Conservation (phyloP, 345 rosid species). For the Microthlaspi erraticum region DNA sequence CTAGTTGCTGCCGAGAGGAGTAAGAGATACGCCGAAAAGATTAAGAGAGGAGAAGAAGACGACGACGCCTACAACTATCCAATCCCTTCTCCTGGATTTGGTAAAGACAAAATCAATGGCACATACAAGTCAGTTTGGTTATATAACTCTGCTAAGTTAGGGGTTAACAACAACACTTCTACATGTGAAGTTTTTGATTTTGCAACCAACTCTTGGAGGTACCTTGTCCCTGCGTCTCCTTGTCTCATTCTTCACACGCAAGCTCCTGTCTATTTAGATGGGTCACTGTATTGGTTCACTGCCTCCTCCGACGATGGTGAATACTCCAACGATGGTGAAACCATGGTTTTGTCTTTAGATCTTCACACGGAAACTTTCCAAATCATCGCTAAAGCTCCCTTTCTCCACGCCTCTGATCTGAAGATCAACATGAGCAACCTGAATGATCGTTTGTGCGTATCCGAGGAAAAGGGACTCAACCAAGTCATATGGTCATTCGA, state of each 20-base stretch:
- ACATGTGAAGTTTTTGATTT: slow-evolving; percentile 19
- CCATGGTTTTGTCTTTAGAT: slow-evolving; percentile 16
- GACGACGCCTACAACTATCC: too few relatives aligned
- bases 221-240: slow-evolving; percentile 20
- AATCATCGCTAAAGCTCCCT: slow-evolving; percentile 1
- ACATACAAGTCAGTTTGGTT: slow-evolving; percentile 31
- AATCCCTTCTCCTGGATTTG: slow-evolving; percentile 21
- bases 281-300: slow-evolving; percentile 21
- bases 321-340: background rate
- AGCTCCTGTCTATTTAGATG: slow-evolving; percentile 1
- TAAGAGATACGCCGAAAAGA: background rate
- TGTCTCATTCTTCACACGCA: background rate
- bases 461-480: background rate
- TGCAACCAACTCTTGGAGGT: slow-evolving; percentile 13
- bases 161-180: background rate
- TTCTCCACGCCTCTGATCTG: background rate
- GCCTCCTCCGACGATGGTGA: background rate
- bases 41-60: too few relatives aligned
- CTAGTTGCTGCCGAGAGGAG: background rate
- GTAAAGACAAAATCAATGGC: slow-evolving; percentile 24
- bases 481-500: slow-evolving; percentile 10
- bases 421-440: background rate
- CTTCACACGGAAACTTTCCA: slow-evolving; percentile 10
- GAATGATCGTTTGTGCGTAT: background rate
- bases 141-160: slow-evolving; percentile 6